These are phyloP conservation scores for Raphanus raphanistrum DNA, from an alignment of 345 rosid genomes.

Conservation along the genomic window DNA sequence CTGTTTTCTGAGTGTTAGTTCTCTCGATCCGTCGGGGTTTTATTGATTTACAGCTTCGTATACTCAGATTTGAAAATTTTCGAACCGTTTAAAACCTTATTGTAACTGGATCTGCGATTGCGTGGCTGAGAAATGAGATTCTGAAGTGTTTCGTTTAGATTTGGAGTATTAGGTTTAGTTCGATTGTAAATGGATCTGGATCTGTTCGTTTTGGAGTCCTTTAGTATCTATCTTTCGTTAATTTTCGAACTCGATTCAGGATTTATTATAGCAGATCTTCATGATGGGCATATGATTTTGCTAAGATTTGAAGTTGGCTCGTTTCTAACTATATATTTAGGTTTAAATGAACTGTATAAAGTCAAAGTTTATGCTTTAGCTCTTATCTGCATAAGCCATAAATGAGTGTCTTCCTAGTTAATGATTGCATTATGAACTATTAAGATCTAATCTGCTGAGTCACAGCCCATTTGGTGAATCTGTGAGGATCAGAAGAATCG, in stretches of 20 bases:
- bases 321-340: too few species aligned
- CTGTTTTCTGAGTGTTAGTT: not conserved
- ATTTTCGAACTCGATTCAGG: not conserved
- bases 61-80: not conserved
- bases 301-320: not conserved
- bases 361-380: not conserved
- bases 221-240: not conserved
- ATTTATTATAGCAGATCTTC: constrained; percentile 2
- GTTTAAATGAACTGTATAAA: not conserved
- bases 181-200: constrained; percentile 3
- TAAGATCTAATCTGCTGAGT: not conserved
- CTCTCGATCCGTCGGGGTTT: not conserved
- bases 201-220: constrained; percentile 14
- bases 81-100: not conserved
- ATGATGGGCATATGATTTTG: not conserved
- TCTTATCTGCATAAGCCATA: not conserved
- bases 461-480: constrained; percentile 1
- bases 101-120: not conserved
- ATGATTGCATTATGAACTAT: not conserved
- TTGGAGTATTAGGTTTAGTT: not conserved
- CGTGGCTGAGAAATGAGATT: not conserved
- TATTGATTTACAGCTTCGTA: not conserved
- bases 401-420: constrained; percentile 8
- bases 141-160: not conserved
- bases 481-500: constrained; percentile 15